phyloP scores from a whole-genome alignment of 2,329 filamentous ascomycete genomes.

The Alternaria ventricosa region DNA sequence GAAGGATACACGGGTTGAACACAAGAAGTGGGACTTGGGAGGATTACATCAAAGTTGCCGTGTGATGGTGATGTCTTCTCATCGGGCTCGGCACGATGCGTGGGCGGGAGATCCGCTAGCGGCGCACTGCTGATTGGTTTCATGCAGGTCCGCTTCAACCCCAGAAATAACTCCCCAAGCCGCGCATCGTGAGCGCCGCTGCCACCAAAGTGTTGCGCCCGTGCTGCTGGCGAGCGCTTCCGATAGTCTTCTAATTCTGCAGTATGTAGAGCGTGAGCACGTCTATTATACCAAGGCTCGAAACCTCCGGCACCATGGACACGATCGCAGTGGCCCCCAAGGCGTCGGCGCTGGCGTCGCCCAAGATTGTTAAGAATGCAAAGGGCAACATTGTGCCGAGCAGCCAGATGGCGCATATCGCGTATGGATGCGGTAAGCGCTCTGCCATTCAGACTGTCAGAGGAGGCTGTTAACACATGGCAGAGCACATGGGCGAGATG shows the following conservation, averaged over 20 bases:
- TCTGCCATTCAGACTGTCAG: background rate
- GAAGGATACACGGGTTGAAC: background rate
- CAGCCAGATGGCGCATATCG: constrained; percentile 50
- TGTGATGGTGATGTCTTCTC: background rate
- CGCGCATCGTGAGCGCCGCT: constrained; percentile 13
- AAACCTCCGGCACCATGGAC: constrained; percentile 42
- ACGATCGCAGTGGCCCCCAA: constrained; percentile 50
- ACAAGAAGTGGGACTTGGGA: background rate
- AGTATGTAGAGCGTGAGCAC: constrained; percentile 13
- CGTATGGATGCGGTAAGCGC: constrained; percentile 52
- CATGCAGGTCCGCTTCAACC: constrained; percentile 40
- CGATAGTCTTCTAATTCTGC: background rate
- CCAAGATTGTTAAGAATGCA: constrained; percentile 54
- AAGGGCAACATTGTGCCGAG: constrained; percentile 49
- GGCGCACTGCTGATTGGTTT: constrained; percentile 35
- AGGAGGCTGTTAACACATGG: constrained; percentile 25
- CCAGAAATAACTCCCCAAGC: constrained; percentile 23
- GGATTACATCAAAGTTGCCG: background rate
- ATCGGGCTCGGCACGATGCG: constrained; percentile 2
- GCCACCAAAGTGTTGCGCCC: background rate
- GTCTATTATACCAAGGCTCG: constrained; percentile 2
- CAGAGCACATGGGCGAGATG: constrained; percentile 76
- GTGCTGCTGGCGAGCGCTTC: constrained; percentile 1
- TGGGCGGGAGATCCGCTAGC: constrained; percentile 30
- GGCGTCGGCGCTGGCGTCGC: constrained; percentile 49